phyloP scores from a whole-genome alignment of 2,329 filamentous ascomycete genomes.

The Colletotrichum kahawae region DNA sequence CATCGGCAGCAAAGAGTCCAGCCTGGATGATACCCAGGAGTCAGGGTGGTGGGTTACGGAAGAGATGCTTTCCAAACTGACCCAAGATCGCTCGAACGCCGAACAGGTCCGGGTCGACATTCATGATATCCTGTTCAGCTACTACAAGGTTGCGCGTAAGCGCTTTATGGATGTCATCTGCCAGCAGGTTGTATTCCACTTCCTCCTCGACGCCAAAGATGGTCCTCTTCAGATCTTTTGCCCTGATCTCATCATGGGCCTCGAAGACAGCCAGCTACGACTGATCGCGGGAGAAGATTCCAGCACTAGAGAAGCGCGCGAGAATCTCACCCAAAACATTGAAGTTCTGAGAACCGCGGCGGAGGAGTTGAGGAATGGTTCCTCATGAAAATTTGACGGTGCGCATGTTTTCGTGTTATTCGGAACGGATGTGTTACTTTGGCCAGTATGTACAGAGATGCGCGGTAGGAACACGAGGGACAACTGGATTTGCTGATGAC shows the following conservation, averaged over 20 bases:
- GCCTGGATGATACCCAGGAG: background rate
- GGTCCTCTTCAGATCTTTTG: slow-evolving; percentile 60
- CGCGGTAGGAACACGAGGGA: background rate
- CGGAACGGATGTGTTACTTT: background rate
- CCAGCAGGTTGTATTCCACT: slow-evolving; percentile 60
- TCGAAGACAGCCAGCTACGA: slow-evolving; percentile 55
- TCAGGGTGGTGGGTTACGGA: background rate
- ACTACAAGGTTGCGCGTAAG: slow-evolving; percentile 65
- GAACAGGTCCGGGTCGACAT: slow-evolving; percentile 51
- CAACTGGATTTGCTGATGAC: background rate
- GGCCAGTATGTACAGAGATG: background rate
- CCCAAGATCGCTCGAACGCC: background rate
- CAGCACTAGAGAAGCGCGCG: background rate
- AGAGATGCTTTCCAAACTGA: slow-evolving; percentile 24
- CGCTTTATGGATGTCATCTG: slow-evolving; percentile 69
- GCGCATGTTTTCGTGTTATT: background rate
- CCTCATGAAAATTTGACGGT: background rate
- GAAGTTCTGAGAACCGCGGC: background rate
- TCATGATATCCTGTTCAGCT: slow-evolving; percentile 64
- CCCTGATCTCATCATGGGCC: slow-evolving; percentile 50
- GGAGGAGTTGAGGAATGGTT: background rate
- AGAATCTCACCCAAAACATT: background rate
- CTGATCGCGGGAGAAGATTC: slow-evolving; percentile 63
- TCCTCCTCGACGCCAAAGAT: slow-evolving; percentile 52
- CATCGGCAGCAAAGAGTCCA: background rate